phyloP scores from a whole-genome alignment of 805 yeast species.

The Metschnikowia noctiluminum region DNA sequence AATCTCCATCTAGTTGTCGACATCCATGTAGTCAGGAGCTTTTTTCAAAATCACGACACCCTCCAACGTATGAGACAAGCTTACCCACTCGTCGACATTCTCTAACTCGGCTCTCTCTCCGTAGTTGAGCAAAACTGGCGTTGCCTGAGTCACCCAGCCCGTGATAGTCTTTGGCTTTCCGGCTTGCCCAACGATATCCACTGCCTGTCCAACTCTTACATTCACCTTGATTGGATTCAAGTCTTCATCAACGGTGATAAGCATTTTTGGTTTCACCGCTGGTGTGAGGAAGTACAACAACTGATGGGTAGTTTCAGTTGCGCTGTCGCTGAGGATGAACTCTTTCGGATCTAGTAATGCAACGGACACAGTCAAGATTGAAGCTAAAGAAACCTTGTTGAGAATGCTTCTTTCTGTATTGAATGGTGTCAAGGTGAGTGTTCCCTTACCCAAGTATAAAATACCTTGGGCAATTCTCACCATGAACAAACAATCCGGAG shows the following conservation, averaged over 20 bases:
- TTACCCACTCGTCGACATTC: conserved; percentile 79
- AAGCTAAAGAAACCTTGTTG: conserved; percentile 86
- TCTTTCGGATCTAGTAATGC: conserved; percentile 82
- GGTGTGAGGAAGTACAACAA: conserved; percentile 82
- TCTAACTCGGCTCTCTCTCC: conserved; percentile 98
- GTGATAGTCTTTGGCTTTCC: conserved; percentile 98
- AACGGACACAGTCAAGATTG: conserved; percentile 78
- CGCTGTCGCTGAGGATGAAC: conserved; percentile 67
- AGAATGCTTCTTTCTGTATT: conserved; percentile 83
- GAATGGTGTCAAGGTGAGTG: conserved; percentile 84
- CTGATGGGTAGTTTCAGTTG: conserved; percentile 55
- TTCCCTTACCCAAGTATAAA: conserved; percentile 94
- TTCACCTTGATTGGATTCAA: conserved; percentile 90
- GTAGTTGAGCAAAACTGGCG: conserved; percentile 88
- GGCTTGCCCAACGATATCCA: conserved; percentile 97
- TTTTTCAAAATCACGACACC: conserved; percentile 91
- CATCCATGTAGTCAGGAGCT: conserved; percentile 78
- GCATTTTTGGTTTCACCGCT: conserved; percentile 88
- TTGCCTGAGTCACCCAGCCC: conserved; percentile 98
- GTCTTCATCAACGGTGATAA: conserved; percentile 87
- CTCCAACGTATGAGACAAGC: conserved; percentile 78
- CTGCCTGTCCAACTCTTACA: conserved; percentile 98
- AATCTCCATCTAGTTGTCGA: conserved; percentile 32
- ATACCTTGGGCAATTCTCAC: conserved; percentile 95
- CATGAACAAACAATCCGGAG: conserved; percentile 85